phyloP scores from a whole-genome alignment of 108 stramenopile species.

The Bacterosira constricta region DNA sequence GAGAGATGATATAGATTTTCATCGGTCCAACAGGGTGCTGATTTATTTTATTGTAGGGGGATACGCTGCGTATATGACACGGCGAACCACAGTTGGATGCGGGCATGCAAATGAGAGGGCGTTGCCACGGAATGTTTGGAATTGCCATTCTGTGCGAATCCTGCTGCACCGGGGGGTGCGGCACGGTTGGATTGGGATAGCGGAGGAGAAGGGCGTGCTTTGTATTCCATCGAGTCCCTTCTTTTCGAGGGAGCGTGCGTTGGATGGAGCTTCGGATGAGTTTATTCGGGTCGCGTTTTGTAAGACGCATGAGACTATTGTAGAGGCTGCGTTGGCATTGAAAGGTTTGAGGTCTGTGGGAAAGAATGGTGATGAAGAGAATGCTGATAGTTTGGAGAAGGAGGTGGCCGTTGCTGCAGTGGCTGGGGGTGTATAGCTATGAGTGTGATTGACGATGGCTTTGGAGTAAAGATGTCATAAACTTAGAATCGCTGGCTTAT shows the following conservation, averaged over 20 bases:
- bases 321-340: conserved; percentile 76
- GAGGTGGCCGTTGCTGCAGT: too few species aligned
- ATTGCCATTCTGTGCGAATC: conserved; percentile 45
- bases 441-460: too few species aligned
- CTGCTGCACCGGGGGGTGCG: conserved; percentile 75
- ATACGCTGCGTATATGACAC: too few species aligned
- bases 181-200: conserved; percentile 91
- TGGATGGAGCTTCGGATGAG: conserved; percentile 71
- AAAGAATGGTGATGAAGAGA: background rate
- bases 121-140: conserved; percentile 57
- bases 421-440: too few species aligned
- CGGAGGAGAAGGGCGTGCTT: conserved; percentile 84
- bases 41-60: too few species aligned
- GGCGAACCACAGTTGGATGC: too few species aligned
- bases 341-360: conserved; percentile 6
- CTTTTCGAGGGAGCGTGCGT: conserved; percentile 72
- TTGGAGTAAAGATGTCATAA: too few species aligned
- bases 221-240: conserved; percentile 97
- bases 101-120: too few species aligned
- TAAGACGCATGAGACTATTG: conserved; percentile 93
- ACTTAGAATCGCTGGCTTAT: too few species aligned
- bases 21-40: too few species aligned
- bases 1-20: too few species aligned
- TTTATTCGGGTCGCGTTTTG: conserved; percentile 98
- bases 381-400: too few species aligned